These are phyloP conservation scores for Chytridium lagenaria DNA, from an alignment of 371 early-diverging fungal genomes.

Conservation along the genomic window DNA sequence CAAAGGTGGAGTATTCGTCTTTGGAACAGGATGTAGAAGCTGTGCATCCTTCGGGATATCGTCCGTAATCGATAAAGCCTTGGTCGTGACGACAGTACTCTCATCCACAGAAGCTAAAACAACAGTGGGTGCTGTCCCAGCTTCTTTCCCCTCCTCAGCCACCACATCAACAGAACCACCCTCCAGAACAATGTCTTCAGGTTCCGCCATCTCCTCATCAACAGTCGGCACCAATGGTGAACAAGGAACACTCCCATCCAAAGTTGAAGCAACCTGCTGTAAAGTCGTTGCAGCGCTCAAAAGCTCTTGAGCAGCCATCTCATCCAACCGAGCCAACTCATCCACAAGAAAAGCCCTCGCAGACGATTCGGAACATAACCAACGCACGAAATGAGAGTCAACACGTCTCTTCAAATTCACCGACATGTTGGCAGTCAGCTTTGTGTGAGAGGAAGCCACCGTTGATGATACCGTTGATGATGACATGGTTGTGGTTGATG, in stretches of 20 bases:
- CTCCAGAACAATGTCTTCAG: too few relatives aligned
- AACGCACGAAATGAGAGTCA: slow-evolving; percentile 4
- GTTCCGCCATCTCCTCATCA: neutral
- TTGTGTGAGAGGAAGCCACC: too few relatives aligned
- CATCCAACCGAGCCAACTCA: neutral
- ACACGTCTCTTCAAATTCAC: neutral
- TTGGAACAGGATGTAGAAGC: too few relatives aligned
- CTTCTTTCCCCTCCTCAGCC: neutral
- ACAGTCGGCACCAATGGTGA: neutral
- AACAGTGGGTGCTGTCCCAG: neutral
- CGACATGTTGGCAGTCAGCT: neutral
- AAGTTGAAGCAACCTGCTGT: neutral
- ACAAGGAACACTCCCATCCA: neutral
- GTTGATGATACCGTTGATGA: too few relatives aligned
- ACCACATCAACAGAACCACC: neutral
- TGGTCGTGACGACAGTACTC: too few relatives aligned
- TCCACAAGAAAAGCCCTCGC: slow-evolving; percentile 7
- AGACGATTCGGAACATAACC: slow-evolving; percentile 3
- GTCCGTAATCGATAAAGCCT: too few relatives aligned
- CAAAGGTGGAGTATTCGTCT: too few relatives aligned
- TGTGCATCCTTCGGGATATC: too few relatives aligned
- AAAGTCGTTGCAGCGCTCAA: slow-evolving; percentile 2
- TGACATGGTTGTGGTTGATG: too few relatives aligned
- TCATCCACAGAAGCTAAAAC: neutral
- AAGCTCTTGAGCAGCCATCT: neutral